Base-by-base conservation (phyloP, 129 eudicot species). In the Chrysanthemum seticuspe region DNA sequence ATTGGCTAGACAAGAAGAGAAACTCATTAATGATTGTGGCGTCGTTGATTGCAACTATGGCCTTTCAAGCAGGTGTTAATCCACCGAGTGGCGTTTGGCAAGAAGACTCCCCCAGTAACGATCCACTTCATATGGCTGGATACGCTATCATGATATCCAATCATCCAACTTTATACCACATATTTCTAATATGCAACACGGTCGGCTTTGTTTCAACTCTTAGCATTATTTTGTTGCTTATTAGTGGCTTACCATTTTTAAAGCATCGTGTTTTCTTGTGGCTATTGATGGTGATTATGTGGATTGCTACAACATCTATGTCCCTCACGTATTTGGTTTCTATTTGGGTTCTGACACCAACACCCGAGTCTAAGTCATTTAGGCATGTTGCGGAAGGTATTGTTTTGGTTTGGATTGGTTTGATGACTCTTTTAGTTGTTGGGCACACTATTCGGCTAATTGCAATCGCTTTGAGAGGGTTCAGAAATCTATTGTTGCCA, bases 21-120 rank as follows among this genome's bases (percentile, higher is more conserved):
- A 59, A n/a, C 14, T 51, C 87, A 3, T 45, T 82, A 19, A 85
- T 85, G 89, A 78, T 82, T 6, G 87, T 76, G 21, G 85, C 89
- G 11, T 79, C 85, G 18, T 74, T 85, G 9, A 75, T 85, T 7
- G 87, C 87, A 51, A 77, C 85, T 15, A 79, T 85, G 81, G 83
- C 87, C 5, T 82, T 85, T 53, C 85, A 85, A 72, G 80, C 72
- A 6, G 87, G 81, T n/a, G 62, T 68, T 4, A 76, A 45, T 68
- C 87, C 87, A 25, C 87, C 87, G 1, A 70, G 87, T 9, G 85
- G 86, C 9, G 82, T 79, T 60, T 85, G 86, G 90, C 81, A 73
- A 68, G 71, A 70, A 0, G 61, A 6, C 1, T 12, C 10, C 0
- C 2, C 21, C 27, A 15, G 11, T 4, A 21, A 58, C 2, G 68